These are phyloP conservation scores for Phytophthora rubi DNA, from an alignment of 352 stramenopile species.

Conservation along the genomic window DNA sequence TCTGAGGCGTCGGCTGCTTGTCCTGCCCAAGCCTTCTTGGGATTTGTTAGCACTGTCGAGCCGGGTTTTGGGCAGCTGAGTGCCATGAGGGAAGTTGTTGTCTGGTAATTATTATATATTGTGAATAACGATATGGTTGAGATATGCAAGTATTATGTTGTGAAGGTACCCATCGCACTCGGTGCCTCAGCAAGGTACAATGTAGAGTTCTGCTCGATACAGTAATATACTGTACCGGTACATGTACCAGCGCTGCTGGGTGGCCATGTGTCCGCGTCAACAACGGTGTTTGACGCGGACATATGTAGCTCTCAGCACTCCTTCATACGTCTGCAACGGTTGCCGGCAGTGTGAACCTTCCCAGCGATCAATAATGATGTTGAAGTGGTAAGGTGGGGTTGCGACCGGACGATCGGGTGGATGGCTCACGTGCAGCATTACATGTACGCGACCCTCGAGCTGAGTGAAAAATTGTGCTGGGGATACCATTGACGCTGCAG, in stretches of 20 bases:
- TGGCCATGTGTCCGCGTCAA: constrained; percentile 9
- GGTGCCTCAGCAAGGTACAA: constrained; percentile 2
- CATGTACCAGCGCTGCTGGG: too few species aligned
- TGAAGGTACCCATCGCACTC: constrained; percentile 17
- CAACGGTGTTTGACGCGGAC: not conserved
- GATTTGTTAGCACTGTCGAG: constrained; percentile 12
- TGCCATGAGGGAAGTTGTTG: too few species aligned
- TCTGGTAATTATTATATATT: too few species aligned
- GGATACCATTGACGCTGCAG: not conserved
- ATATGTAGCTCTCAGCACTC: too few species aligned
- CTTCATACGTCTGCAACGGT: too few species aligned
- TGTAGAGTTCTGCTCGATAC: constrained; percentile 10
- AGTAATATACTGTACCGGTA: too few species aligned
- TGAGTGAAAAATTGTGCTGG: not conserved
- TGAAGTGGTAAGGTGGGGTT: not conserved
- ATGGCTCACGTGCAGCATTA: not conserved
- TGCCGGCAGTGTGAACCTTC: too few species aligned
- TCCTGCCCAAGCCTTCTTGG: constrained; percentile 12
- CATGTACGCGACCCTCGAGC: too few species aligned
- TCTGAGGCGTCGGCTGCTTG: constrained; percentile 21
- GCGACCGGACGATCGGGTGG: not conserved
- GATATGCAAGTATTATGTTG: constrained; percentile 11
- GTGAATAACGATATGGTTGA: not conserved
- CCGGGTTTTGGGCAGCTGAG: constrained; percentile 24
- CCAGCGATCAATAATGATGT: not conserved